These are phyloP conservation scores for Botrytis deweyae DNA, from an alignment of 2,329 filamentous ascomycete genomes.

Conservation along the genomic window DNA sequence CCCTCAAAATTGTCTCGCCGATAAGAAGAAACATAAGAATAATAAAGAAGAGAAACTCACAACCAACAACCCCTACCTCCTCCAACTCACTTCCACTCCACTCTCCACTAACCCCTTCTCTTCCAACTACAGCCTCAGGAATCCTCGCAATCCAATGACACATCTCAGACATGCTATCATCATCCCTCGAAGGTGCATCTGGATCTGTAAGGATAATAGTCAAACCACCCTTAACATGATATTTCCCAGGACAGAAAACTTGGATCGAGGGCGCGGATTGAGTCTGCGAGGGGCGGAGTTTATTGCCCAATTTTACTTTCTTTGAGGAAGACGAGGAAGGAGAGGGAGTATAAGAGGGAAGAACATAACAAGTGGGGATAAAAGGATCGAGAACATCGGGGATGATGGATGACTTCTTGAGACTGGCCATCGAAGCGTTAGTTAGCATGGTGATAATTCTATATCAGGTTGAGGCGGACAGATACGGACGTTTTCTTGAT, in stretches of 20 bases:
- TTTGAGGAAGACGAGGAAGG: not conserved
- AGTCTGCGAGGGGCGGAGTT: constrained; percentile 34
- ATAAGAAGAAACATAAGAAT: not conserved
- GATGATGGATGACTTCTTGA: constrained; percentile 12
- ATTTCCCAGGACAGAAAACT: constrained; percentile 35
- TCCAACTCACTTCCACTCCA: constrained; percentile 1
- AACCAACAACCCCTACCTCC: constrained; percentile 26
- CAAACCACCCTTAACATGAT: constrained; percentile 37
- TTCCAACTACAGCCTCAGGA: constrained; percentile 6
- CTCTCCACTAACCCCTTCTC: not conserved
- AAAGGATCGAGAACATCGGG: constrained; percentile 8
- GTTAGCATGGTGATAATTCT: not conserved
- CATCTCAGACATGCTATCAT: constrained; percentile 57
- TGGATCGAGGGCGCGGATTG: constrained; percentile 36
- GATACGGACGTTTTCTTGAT: not conserved
- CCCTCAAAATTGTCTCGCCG: no score
- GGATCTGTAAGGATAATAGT: constrained; percentile 56
- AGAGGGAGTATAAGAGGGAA: not conserved
- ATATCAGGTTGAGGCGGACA: not conserved
- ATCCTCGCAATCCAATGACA: constrained; percentile 51
- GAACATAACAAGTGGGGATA: constrained; percentile 7
- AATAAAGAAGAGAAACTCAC: constrained; percentile 27
- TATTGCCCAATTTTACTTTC: constrained; percentile 34
- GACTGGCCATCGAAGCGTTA: not conserved
- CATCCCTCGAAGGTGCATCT: constrained; percentile 53